These are phyloP conservation scores for Ophiostoma populinum DNA, from an alignment of 2,329 filamentous ascomycete genomes.

Conservation along the genomic window DNA sequence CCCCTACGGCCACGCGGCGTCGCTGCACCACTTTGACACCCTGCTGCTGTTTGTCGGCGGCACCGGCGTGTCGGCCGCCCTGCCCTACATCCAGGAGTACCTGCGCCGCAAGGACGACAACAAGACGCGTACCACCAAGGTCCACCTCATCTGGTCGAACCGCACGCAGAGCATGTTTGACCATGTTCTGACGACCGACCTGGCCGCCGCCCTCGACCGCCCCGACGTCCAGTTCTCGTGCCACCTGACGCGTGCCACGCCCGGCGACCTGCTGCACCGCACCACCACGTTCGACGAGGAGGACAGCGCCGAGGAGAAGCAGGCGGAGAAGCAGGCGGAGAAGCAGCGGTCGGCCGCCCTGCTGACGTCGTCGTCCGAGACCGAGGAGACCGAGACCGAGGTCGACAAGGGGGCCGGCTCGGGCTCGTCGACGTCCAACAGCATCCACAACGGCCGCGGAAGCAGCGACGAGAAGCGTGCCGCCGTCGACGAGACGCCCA, in stretches of 20 bases:
- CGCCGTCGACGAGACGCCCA: too few species aligned
- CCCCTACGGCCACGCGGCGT: conserved; percentile 11
- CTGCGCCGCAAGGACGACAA: conserved; percentile 5
- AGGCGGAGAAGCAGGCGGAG: not conserved
- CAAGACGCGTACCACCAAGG: conserved; percentile 8
- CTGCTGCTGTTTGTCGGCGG: conserved; percentile 12
- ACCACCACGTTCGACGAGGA: not conserved
- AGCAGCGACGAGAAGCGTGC: not conserved
- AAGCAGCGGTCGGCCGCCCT: too few species aligned
- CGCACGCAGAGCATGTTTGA: conserved; percentile 7
- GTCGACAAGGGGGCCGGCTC: not conserved
- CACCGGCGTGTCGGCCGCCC: conserved; percentile 10
- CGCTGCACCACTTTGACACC: conserved; percentile 9
- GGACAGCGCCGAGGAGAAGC: not conserved
- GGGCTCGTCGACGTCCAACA: not conserved
- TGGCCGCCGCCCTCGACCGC: conserved; percentile 4
- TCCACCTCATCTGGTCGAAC: conserved; percentile 10
- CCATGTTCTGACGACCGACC: conserved; percentile 1
- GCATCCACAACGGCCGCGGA: not conserved
- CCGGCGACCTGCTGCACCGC: not conserved
- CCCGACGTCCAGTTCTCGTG: conserved; percentile 4
- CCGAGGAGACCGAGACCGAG: not conserved
- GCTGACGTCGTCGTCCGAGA: not conserved
- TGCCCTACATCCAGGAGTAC: conserved; percentile 10
- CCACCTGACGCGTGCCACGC: conserved; percentile 4